Percentiles rank a stretch among this genome's conserved stretches.
Evolutionary conservation across 140 eudicot genomes (phyloP).

Genomic region (Oenanthe javanica): DNA sequence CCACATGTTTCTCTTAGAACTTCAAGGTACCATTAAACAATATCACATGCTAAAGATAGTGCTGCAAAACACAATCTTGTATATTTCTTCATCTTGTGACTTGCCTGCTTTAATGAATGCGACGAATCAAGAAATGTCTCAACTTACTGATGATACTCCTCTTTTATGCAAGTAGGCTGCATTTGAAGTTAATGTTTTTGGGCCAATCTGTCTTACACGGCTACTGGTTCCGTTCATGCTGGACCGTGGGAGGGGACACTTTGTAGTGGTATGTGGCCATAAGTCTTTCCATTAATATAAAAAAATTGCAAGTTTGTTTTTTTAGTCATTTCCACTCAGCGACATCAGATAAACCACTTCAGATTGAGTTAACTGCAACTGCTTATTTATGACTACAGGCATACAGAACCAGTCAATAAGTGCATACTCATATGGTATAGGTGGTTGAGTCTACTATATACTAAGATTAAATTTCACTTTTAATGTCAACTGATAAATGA

Average conservation of each 20-base stretch:
- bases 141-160: slow-evolving; percentile 11
- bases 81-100: slow-evolving; percentile 4
- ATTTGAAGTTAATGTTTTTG: slow-evolving; percentile 74
- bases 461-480: neutral
- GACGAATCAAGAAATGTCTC: neutral
- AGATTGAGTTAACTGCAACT: neutral
- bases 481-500: neutral
- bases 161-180: slow-evolving; percentile 56
- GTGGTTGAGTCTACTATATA: neutral
- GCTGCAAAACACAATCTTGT: neutral
- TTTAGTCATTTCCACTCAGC: neutral
- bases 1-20: neutral
- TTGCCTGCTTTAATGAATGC: neutral
- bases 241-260: slow-evolving; percentile 84
- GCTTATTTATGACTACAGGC: neutral
- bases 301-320: neutral
- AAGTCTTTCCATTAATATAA: neutral
- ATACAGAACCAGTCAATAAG: neutral
- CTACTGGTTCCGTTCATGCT: slow-evolving; percentile 82
- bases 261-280: slow-evolving; percentile 75
- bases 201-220: slow-evolving; percentile 89
- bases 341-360: neutral
- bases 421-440: neutral
- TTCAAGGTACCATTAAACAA: neutral
- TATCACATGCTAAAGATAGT: neutral